Base-by-base conservation (phyloP, 2,329 filamentous ascomycete species). In the Dactylellina leptospora region DNA sequence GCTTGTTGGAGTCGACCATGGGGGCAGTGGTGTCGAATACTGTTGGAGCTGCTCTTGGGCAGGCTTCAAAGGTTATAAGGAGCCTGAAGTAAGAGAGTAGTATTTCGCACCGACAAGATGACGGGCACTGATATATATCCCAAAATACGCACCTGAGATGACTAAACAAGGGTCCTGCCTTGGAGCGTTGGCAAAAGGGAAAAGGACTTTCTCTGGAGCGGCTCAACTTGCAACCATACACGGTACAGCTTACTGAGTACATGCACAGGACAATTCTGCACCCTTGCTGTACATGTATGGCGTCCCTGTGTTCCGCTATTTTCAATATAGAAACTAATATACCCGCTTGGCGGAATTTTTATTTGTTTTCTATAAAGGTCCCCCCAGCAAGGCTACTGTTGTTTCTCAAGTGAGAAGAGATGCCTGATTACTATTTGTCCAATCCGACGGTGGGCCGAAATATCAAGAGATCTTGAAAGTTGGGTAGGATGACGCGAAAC, bases 401-500 rank as follows among this genome's bases (percentile, higher is more conserved):
- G n/a, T n/a, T n/a, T n/a, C n/a, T n/a, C n/a, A n/a, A n/a, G n/a
- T n/a, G n/a, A n/a, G n/a, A n/a, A n/a, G n/a, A n/a, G n/a, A n/a
- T n/a, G n/a, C n/a, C n/a, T n/a, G 13, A 40, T 40, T 40, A 40
- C 36, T 11, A 4, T 11, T 40, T 40, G 18, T 40, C 11, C 11
- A 16, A n/a, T 40, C 36, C 13, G 11, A 40, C 13, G 36, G 18
- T 6, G 36, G 18, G 36, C 13, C 5, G 10, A 40, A 40, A 16
- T 16, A n/a, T n/a, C 36, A 11, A n/a, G 13, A 40, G 36, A 40
- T 40, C 13, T n/a, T 40, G 13, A 40, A 40, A n/a, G 13, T 40
- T 40, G 18, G 13, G 36, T 16, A 40, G 45, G 45, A 72, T 64
- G 68, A 64, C 68, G 59, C 68, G 68, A 64, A 64, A 53, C 40